phyloP scores from a whole-genome alignment of 2,329 filamentous ascomycete genomes.

The Geosmithia putterillii region DNA sequence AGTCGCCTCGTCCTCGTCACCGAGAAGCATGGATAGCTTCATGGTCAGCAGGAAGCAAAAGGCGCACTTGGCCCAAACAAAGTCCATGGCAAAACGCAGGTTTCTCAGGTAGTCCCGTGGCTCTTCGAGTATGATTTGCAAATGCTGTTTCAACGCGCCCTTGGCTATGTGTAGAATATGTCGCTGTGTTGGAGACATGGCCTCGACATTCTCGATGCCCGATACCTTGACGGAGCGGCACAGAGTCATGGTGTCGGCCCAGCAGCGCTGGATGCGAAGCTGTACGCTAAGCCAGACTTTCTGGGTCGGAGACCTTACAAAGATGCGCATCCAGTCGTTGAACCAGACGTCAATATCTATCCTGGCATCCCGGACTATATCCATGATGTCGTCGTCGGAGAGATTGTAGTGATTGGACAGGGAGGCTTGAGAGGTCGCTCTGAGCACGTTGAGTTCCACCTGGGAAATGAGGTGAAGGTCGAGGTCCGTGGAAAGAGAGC shows the following conservation, averaged over 20 bases:
- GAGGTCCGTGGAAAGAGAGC: slow-evolving; percentile 27
- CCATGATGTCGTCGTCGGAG: slow-evolving; percentile 20
- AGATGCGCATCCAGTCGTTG: slow-evolving; percentile 19
- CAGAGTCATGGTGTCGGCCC: slow-evolving; percentile 38
- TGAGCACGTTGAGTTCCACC: slow-evolving; percentile 24
- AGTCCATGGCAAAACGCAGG: slow-evolving; percentile 41
- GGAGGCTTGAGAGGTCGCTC: slow-evolving; percentile 22
- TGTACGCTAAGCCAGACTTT: slow-evolving; percentile 27
- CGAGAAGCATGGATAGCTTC: slow-evolving; percentile 35
- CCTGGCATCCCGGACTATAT: slow-evolving; percentile 28
- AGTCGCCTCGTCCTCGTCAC: slow-evolving; percentile 15
- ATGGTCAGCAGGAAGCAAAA: slow-evolving; percentile 44
- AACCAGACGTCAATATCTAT: slow-evolving; percentile 37
- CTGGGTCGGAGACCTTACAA: slow-evolving; percentile 10
- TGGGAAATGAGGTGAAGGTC: slow-evolving; percentile 40
- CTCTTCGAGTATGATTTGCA: slow-evolving; percentile 32
- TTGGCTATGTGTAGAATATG: slow-evolving; percentile 37
- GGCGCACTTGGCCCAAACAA: slow-evolving; percentile 45
- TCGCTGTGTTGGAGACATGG: slow-evolving; percentile 35
- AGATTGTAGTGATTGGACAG: slow-evolving; percentile 12
- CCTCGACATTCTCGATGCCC: slow-evolving; percentile 14
- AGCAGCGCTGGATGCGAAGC: slow-evolving; percentile 37
- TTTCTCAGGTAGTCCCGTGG: slow-evolving; percentile 33
- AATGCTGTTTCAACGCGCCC: slow-evolving; percentile 33
- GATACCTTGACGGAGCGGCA: slow-evolving; percentile 33